phyloP scores from a whole-genome alignment of 2,329 filamentous ascomycete species.

The Cytospora leucostoma region DNA sequence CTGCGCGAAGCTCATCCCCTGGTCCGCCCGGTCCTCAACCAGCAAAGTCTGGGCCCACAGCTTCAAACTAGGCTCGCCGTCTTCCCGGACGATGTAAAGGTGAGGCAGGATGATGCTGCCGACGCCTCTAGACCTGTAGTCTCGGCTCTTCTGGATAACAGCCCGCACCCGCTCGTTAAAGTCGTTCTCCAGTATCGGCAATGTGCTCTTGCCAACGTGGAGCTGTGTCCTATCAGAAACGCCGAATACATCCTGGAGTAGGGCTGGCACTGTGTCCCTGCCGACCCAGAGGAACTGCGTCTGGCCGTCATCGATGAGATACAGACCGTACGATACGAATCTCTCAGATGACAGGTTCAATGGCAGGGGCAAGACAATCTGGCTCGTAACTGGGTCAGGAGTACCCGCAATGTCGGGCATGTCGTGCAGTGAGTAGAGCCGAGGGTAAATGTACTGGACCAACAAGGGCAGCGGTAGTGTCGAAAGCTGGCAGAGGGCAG shows the following conservation, averaged over 20 bases:
- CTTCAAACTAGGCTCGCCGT: conserved; percentile 92
- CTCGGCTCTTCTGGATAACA: conserved; percentile 88
- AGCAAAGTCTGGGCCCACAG: conserved; percentile 96
- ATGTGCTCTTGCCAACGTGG: conserved; percentile 84
- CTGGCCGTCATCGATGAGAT: conserved; percentile 95
- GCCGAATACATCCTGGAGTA: conserved; percentile 88
- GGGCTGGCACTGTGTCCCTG: conserved; percentile 85
- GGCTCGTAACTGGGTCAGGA: conserved; percentile 81
- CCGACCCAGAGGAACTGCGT: conserved; percentile 98
- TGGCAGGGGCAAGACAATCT: conserved; percentile 83
- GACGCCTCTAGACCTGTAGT: conserved; percentile 82
- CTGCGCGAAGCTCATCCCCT: conserved; percentile 88
- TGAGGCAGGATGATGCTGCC: conserved; percentile 93
- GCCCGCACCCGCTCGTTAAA: conserved; percentile 93
- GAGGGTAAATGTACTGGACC: conserved; percentile 89
- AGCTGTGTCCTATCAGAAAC: conserved; percentile 79
- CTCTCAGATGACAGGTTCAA: conserved; percentile 86
- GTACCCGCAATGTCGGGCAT: conserved; percentile 94
- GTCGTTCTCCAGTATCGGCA: conserved; percentile 90
- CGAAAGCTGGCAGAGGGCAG: conserved; percentile 89
- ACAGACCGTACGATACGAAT: conserved; percentile 85
- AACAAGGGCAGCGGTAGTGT: conserved; percentile 87
- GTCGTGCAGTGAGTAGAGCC: conserved; percentile 85
- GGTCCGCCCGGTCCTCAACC: conserved; percentile 92
- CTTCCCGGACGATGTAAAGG: conserved; percentile 90